phyloP scores from a whole-genome alignment of 345 rosid genomes.

The Lepidium sativum region DNA sequence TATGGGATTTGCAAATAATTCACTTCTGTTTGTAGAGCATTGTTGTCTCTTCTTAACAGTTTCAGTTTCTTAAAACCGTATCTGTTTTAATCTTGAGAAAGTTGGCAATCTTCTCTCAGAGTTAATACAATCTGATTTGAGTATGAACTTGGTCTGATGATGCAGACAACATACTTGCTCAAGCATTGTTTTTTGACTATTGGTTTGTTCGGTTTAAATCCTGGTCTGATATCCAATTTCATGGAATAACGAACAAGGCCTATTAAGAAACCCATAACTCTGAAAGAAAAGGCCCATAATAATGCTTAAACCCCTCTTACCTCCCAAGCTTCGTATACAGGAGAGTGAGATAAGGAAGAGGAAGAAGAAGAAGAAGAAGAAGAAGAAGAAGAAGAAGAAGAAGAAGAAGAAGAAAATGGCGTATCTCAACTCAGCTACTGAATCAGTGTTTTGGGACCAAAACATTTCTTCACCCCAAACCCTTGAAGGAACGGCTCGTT shows the following conservation, averaged over 20 bases:
- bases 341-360: slow-evolving; percentile 27
- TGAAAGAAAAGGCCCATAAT: neutral
- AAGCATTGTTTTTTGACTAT: too few species aligned
- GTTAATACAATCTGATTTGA: too few species aligned
- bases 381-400: too few species aligned
- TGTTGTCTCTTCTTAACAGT: slow-evolving; percentile 13
- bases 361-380: too few species aligned
- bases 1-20: slow-evolving; percentile 28
- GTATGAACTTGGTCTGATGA: too few species aligned
- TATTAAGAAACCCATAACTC: neutral
- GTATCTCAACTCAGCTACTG: slow-evolving; percentile 65
- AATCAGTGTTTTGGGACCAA: slow-evolving; percentile 76
- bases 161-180: too few species aligned
- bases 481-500: slow-evolving; percentile 57
- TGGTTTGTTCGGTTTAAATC: neutral
- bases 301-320: slow-evolving; percentile 18
- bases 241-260: neutral
- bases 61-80: neutral
- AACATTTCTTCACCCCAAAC: slow-evolving; percentile 52
- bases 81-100: slow-evolving; percentile 4
- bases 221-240: neutral
- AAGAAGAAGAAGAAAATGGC: slow-evolving; percentile 55
- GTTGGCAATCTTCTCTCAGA: neutral
- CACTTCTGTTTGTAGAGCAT: slow-evolving; percentile 21
- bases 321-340: neutral